phyloP scores from a whole-genome alignment of 768 basidiomycete genomes.

The Suillus cothurnatus region DNA sequence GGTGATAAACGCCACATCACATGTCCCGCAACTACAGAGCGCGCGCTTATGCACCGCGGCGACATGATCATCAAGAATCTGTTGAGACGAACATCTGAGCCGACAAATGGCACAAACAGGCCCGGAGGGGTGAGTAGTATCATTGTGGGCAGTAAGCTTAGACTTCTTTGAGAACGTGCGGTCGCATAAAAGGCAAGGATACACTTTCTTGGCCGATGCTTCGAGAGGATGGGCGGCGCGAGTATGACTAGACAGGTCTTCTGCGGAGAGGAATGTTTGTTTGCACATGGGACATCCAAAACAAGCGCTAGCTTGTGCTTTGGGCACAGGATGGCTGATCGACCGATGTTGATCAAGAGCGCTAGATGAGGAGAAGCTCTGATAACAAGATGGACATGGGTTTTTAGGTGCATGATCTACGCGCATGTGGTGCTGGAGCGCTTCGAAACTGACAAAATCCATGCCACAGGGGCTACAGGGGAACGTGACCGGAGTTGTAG shows the following conservation, averaged over 20 bases:
- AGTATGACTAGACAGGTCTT: background rate
- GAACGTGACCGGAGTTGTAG: background rate
- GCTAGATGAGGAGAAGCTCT: background rate
- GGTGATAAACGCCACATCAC: slow-evolving; percentile 24
- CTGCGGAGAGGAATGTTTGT: background rate
- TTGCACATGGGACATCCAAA: background rate
- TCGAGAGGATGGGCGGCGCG: background rate
- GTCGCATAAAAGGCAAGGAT: slow-evolving; percentile 20
- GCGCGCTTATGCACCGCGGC: slow-evolving; percentile 30
- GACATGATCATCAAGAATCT: slow-evolving; percentile 32
- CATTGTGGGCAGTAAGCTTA: slow-evolving; percentile 27
- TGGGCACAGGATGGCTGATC: slow-evolving; percentile 1
- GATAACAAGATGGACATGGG: slow-evolving; percentile 7
- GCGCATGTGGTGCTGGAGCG: slow-evolving; percentile 6
- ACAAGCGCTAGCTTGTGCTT: background rate
- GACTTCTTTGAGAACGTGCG: slow-evolving; percentile 22
- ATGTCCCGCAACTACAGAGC: slow-evolving; percentile 23
- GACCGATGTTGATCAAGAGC: background rate
- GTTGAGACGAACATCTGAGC: slow-evolving; percentile 21
- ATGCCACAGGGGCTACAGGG: background rate
- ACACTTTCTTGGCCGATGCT: background rate
- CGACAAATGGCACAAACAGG: slow-evolving; percentile 30
- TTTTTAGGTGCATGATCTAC: background rate
- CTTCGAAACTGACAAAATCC: background rate
- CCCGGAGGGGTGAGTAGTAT: slow-evolving; percentile 25